Conservation (phyloP, 2,329 filamentous ascomycete species). For the Mycocentrospora acerina region DNA sequence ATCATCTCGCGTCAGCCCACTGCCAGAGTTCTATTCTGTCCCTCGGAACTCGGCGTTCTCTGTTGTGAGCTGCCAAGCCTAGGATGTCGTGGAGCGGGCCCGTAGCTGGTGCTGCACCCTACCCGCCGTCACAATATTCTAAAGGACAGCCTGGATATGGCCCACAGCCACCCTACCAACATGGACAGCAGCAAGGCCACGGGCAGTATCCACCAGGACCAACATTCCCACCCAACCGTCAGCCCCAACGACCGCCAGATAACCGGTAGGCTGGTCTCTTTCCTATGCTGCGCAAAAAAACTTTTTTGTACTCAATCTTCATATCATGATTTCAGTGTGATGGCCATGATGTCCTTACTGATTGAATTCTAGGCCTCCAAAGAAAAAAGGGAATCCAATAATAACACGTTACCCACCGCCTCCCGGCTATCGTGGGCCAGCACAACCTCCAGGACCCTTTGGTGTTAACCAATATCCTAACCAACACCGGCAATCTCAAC, state of each 20-base stretch:
- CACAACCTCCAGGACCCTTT: slow-evolving; percentile 34
- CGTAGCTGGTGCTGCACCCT: slow-evolving; percentile 34
- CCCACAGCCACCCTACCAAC: slow-evolving; percentile 30
- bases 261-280: slow-evolving; percentile 31
- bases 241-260: slow-evolving; percentile 28
- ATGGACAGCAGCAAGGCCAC: slow-evolving; percentile 35
- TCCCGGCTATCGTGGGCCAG: slow-evolving; percentile 47
- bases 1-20: slow-evolving; percentile 4
- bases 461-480: slow-evolving; percentile 25
- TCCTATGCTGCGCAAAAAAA: no score
- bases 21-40: background rate
- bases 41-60: no score
- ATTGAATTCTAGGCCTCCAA: slow-evolving; percentile 33
- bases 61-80: background rate
- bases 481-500: slow-evolving; percentile 30
- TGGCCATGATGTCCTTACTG: slow-evolving; percentile 11
- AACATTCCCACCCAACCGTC: slow-evolving; percentile 22
- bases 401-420: slow-evolving; percentile 54
- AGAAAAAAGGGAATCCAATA: slow-evolving; percentile 51
- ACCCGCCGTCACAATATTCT: slow-evolving; percentile 34
- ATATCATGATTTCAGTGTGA: background rate
- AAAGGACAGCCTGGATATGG: slow-evolving; percentile 28
- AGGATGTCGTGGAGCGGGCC: slow-evolving; percentile 42
- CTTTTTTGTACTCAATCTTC: no score
- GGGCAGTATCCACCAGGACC: slow-evolving; percentile 32